Conservation (phyloP, 768 basidiomycete genomes). For the Amylocystis lapponica region DNA sequence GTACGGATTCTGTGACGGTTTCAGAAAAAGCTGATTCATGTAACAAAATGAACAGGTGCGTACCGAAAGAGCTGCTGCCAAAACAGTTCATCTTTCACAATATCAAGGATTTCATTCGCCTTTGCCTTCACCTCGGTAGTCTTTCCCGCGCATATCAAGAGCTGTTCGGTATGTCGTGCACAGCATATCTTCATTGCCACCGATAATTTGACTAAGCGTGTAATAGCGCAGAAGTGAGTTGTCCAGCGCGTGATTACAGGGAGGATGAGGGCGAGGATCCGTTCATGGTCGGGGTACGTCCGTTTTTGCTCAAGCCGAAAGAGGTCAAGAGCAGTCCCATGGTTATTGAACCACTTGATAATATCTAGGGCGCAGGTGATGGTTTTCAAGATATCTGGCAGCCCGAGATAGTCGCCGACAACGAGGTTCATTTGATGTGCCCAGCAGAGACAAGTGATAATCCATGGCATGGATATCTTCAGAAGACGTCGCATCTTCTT, state of each 20-base stretch:
- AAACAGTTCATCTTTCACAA: not conserved
- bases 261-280: too few species aligned
- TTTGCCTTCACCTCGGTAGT: too few species aligned
- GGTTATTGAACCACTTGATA: conserved; percentile 31
- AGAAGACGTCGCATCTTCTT: too few species aligned
- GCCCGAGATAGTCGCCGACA: conserved; percentile 29
- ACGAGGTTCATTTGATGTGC: conserved; percentile 25
- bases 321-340: conserved; percentile 23
- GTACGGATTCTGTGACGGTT: conserved; percentile 7
- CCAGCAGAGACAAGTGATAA: conserved; percentile 4
- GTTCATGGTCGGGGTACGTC: too few species aligned
- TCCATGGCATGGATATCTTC: too few species aligned
- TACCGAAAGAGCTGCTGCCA: conserved; percentile 1
- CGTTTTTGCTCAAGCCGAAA: conserved; percentile 24
- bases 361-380: conserved; percentile 14
- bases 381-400: conserved; percentile 9
- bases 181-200: too few species aligned
- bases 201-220: too few species aligned
- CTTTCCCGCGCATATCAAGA: too few species aligned
- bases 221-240: too few species aligned
- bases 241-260: too few species aligned
- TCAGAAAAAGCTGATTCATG: not conserved
- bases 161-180: too few species aligned
- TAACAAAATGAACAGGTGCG: not conserved
- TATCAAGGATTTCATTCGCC: too few species aligned